phyloP scores from a whole-genome alignment of 108 stramenopile species.

The Cyclotella cryptica region DNA sequence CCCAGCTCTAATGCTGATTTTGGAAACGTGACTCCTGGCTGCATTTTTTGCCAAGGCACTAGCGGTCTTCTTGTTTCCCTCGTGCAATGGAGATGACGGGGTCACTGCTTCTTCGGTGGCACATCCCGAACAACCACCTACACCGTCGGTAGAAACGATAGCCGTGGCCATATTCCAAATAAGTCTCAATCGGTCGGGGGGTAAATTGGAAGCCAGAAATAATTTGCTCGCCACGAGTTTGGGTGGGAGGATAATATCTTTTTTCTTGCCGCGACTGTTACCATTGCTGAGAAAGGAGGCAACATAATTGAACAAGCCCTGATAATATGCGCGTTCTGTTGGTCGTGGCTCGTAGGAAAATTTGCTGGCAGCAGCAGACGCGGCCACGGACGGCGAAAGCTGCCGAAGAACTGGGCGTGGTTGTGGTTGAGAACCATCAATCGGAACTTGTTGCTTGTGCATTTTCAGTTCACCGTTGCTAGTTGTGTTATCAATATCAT shows the following conservation, averaged over 20 bases:
- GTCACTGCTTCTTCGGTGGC: background rate
- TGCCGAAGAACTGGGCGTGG: too few species aligned
- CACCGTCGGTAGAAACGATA: background rate
- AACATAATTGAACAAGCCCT: constrained; percentile 20
- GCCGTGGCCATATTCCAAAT: constrained; percentile 56
- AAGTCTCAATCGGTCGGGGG: constrained; percentile 31
- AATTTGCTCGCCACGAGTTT: constrained; percentile 33
- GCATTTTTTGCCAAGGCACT: background rate
- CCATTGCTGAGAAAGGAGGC: background rate
- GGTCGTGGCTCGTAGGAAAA: constrained; percentile 20
- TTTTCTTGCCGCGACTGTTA: background rate
- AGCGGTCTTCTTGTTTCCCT: background rate
- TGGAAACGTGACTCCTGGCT: background rate
- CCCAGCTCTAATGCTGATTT: background rate
- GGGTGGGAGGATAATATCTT: constrained; percentile 27
- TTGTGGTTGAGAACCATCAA: too few species aligned
- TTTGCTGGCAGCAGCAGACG: constrained; percentile 1
- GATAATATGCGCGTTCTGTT: constrained; percentile 19
- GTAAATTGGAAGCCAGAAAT: constrained; percentile 27
- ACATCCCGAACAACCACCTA: background rate
- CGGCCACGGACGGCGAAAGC: too few species aligned
- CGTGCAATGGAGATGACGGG: background rate
- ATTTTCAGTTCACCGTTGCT: too few species aligned
- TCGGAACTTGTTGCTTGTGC: too few species aligned
- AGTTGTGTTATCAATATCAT: too few species aligned